Percentiles rank a stretch among this genome's conserved stretches.
phyloP scores from a whole-genome alignment of 1,284 basidiomycete genomes.

The Malassezia yamatoensis region DNA sequence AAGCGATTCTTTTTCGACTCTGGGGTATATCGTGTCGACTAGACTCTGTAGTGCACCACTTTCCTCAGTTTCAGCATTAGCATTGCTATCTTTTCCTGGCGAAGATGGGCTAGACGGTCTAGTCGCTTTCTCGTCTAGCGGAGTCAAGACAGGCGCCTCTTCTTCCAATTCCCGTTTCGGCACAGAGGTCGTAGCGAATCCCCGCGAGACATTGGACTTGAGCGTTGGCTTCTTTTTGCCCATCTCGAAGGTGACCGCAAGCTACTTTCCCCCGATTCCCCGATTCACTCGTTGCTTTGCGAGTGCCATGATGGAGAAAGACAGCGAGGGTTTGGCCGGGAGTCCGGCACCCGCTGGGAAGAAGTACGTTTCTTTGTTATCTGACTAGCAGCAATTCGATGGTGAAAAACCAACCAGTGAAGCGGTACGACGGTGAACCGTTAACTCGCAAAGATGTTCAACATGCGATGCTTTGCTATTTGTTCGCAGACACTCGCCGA shows the following conservation, averaged over 20 bases:
- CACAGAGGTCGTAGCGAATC: conserved; percentile 55
- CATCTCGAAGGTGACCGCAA: conserved; percentile 11
- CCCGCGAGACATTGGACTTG: conserved; percentile 36
- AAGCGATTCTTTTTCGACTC: conserved; percentile 74
- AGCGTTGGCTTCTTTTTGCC: conserved; percentile 41
- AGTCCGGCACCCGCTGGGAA: no score
- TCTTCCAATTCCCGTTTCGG: conserved; percentile 61
- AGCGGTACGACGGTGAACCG: conserved; percentile 44
- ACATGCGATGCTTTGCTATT: conserved; percentile 66
- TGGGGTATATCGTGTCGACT: conserved; percentile 69
- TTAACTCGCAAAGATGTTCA: conserved; percentile 58
- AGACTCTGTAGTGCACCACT: conserved; percentile 43
- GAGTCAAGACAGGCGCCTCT: neutral
- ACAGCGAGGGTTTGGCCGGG: neutral
- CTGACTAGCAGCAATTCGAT: no score
- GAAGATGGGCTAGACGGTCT: neutral
- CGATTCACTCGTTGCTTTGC: neutral
- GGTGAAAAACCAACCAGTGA: conserved; percentile 39
- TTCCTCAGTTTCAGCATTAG: conserved; percentile 16
- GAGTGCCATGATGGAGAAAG: conserved; percentile 2
- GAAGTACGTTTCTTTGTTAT: no score
- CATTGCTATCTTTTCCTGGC: neutral
- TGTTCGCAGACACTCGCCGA: conserved; percentile 61
- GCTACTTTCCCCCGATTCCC: neutral
- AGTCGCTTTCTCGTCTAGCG: neutral